These are phyloP conservation scores for Mycena kentingensis DNA, from an alignment of 768 basidiomycete genomes.

Conservation along the genomic window DNA sequence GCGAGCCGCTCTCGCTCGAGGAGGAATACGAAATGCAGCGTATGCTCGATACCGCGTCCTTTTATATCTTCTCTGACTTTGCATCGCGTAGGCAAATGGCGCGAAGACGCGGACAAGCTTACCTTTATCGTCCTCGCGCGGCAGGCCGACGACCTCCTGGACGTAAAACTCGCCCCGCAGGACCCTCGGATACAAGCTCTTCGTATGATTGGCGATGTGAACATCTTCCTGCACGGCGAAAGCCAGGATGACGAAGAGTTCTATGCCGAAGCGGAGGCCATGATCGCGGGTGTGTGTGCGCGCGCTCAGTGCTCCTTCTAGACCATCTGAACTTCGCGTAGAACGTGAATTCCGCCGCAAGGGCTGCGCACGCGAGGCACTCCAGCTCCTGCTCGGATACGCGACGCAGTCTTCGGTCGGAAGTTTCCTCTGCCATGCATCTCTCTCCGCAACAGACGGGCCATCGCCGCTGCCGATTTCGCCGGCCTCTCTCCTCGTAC, in stretches of 20 bases:
- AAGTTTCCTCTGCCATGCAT: conserved; percentile 22
- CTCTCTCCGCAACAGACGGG: conserved; percentile 10
- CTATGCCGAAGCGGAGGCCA: conserved; percentile 87
- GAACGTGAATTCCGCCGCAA: conserved; percentile 68
- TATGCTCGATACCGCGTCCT: neutral
- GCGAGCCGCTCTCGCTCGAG: neutral
- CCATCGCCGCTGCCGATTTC: conserved; percentile 43
- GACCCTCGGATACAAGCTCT: conserved; percentile 37
- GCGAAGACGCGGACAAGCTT: conserved; percentile 82
- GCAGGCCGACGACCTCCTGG: conserved; percentile 23
- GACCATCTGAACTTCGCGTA: conserved; percentile 27
- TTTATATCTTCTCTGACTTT: neutral
- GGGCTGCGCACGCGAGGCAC: conserved; percentile 64
- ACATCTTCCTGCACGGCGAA: conserved; percentile 73
- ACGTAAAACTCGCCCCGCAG: conserved; percentile 21
- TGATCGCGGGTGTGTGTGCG: conserved; percentile 74
- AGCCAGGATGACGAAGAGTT: conserved; percentile 40
- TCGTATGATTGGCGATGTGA: conserved; percentile 91
- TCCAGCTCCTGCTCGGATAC: conserved; percentile 70
- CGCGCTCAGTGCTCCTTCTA: neutral
- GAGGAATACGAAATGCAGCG: conserved; percentile 4
- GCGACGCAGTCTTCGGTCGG: conserved; percentile 48
- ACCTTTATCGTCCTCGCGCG: conserved; percentile 86
- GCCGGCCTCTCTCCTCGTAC: conserved; percentile 57
- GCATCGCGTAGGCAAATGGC: conserved; percentile 66